Percentiles rank a stretch among this genome's conserved stretches.
Conservation (phyloP, 2,329 filamentous ascomycete species). For the Aspergillus sp. region DNA sequence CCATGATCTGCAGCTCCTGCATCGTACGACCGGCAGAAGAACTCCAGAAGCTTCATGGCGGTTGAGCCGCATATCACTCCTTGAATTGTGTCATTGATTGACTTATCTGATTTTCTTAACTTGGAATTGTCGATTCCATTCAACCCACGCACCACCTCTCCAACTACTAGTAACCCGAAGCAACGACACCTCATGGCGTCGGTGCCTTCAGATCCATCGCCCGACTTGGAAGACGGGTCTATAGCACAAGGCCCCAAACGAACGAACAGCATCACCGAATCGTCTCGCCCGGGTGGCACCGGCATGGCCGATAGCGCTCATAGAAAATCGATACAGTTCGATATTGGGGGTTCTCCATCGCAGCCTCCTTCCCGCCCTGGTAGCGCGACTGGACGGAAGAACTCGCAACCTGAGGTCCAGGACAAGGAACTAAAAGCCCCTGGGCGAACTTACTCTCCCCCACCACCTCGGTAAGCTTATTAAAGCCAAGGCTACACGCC, state of each 20-base stretch:
- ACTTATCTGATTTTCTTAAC: neutral
- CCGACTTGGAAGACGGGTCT: constrained; percentile 9
- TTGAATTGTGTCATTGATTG: constrained; percentile 3
- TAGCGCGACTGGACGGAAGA: constrained; percentile 28
- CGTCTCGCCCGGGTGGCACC: constrained; percentile 16
- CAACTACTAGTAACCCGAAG: neutral
- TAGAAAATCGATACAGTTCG: constrained; percentile 42
- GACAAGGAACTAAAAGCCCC: constrained; percentile 27
- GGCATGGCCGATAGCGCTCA: constrained; percentile 28
- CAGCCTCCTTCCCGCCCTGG: constrained; percentile 28
- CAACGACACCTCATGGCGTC: constrained; percentile 10
- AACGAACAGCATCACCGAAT: constrained; percentile 16
- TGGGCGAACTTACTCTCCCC: constrained; percentile 38
- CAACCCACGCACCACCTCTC: neutral
- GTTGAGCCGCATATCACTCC: constrained; percentile 18
- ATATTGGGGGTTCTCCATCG: constrained; percentile 28
- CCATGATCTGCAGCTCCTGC: constrained; percentile 24
- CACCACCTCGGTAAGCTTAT: constrained; percentile 40
- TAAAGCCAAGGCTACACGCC: neutral
- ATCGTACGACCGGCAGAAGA: constrained; percentile 24
- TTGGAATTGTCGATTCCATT: neutral
- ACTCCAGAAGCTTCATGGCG: constrained; percentile 30
- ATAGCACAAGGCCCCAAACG: neutral
- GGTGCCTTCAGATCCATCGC: constrained; percentile 12
- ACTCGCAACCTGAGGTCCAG: constrained; percentile 22